Evolutionary conservation across 208 protist genomes (phyloP).

Genomic region (Crithidia bombi): DNA sequence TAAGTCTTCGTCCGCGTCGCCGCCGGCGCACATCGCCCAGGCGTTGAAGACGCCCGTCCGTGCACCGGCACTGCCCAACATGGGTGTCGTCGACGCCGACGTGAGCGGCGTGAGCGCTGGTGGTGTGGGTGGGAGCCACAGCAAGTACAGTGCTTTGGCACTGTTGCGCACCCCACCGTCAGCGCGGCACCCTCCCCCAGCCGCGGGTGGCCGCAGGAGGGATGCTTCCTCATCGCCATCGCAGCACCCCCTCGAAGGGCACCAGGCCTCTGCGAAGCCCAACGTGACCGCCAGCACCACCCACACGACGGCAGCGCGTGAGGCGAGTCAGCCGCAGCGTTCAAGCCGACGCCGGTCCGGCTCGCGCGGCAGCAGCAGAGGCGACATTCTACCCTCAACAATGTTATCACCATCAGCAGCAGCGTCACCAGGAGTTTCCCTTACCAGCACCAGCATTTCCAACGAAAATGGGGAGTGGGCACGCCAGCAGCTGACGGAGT

Average conservation of each 20-base stretch:
- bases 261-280: constrained; percentile 26
- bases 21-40: neutral
- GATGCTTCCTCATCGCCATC: constrained; percentile 7
- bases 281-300: neutral
- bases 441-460: neutral
- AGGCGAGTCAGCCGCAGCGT: neutral
- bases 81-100: constrained; percentile 13
- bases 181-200: constrained; percentile 9
- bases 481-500: constrained; percentile 26
- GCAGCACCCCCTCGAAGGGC: constrained; percentile 27
- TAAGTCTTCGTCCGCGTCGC: neutral
- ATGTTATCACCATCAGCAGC: neutral
- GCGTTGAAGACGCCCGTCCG: constrained; percentile 23
- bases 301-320: neutral
- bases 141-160: constrained; percentile 28
- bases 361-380: constrained; percentile 24
- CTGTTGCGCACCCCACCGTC: constrained; percentile 29
- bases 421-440: neutral
- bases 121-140: constrained; percentile 18
- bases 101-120: neutral
- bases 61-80: constrained; percentile 28
- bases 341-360: constrained; percentile 22
- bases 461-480: constrained; percentile 23
- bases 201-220: neutral
- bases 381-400: neutral